Evolutionary conservation across 169 alveolate genomes (phyloP).

Genomic region (Cryptosporidium tyzzeri): DNA sequence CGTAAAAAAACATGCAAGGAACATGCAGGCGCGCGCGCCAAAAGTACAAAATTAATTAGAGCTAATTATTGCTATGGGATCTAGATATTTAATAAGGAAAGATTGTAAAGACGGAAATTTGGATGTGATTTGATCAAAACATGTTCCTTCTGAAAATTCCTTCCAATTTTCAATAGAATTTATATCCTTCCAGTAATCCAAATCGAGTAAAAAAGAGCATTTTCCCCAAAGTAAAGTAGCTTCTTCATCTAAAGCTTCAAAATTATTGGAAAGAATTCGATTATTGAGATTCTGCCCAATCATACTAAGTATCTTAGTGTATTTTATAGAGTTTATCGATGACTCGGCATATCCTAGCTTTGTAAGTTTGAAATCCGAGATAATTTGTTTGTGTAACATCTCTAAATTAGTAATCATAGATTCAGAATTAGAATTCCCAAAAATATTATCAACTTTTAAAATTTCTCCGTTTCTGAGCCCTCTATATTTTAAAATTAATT

Average conservation of each 20-base stretch:
- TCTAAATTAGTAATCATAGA: neutral
- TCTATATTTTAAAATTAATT: constrained; percentile 24
- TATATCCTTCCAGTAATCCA: constrained; percentile 41
- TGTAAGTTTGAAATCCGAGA: neutral
- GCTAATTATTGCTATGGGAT: constrained; percentile 1
- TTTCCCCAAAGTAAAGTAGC: constrained; percentile 46
- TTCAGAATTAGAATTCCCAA: neutral
- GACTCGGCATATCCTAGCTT: neutral
- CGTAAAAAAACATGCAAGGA: constrained; percentile 11
- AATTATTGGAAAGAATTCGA: neutral
- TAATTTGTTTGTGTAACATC: neutral
- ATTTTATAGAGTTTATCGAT: neutral
- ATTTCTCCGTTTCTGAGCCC: constrained; percentile 24
- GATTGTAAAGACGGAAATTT: constrained; percentile 28
- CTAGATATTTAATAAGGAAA: neutral
- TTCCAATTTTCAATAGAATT: neutral
- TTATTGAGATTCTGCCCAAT: constrained; percentile 24
- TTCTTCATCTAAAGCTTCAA: neutral
- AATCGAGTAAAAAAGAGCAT: constrained; percentile 46
- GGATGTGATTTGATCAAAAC: constrained; percentile 39
- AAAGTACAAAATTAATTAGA: neutral
- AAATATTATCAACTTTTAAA: neutral
- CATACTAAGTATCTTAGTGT: constrained; percentile 8
- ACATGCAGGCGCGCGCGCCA: constrained; percentile 26
- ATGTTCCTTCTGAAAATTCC: constrained; percentile 28